phyloP scores from a whole-genome alignment of 2,329 filamentous ascomycete genomes.

The Venturia aucupariae region DNA sequence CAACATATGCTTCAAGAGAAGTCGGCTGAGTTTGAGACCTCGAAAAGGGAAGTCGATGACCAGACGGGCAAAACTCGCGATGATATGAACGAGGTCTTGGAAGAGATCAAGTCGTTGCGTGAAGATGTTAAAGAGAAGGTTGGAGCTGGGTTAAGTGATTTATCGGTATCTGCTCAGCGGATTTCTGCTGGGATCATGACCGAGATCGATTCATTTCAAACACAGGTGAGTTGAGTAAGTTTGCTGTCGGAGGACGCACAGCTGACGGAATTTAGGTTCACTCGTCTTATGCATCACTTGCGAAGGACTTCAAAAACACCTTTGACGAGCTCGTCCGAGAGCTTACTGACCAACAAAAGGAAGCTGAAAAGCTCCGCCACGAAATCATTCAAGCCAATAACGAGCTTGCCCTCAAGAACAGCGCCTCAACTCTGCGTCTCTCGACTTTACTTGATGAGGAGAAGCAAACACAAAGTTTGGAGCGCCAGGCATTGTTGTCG shows the following conservation, averaged over 20 bases:
- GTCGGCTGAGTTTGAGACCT: constrained; percentile 55
- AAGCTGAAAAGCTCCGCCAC: constrained; percentile 62
- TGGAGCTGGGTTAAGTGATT: constrained; percentile 71
- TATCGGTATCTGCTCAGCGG: constrained; percentile 74
- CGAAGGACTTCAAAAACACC: constrained; percentile 74
- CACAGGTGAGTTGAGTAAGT: constrained; percentile 37
- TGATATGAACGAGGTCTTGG: constrained; percentile 82
- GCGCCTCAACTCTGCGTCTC: constrained; percentile 55
- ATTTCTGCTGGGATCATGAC: constrained; percentile 84
- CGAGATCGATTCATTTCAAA: constrained; percentile 78
- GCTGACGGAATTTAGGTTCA: constrained; percentile 52
- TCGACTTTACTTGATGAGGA: constrained; percentile 67
- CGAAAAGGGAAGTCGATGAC: constrained; percentile 57
- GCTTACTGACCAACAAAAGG: constrained; percentile 64
- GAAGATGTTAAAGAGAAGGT: constrained; percentile 82
- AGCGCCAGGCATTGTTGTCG: constrained; percentile 62
- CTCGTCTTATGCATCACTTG: constrained; percentile 71
- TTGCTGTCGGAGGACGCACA: background rate
- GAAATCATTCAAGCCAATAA: constrained; percentile 64
- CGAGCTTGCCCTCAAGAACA: constrained; percentile 59
- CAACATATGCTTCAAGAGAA: constrained; percentile 64
- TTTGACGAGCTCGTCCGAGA: constrained; percentile 75
- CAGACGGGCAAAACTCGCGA: constrained; percentile 64
- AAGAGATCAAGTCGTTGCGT: constrained; percentile 83
- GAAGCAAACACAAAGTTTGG: constrained; percentile 58